Percentiles rank a stretch among this genome's conserved stretches.
Conservation (phyloP, 1,284 basidiomycete genomes). For the Tremellales sp. region DNA sequence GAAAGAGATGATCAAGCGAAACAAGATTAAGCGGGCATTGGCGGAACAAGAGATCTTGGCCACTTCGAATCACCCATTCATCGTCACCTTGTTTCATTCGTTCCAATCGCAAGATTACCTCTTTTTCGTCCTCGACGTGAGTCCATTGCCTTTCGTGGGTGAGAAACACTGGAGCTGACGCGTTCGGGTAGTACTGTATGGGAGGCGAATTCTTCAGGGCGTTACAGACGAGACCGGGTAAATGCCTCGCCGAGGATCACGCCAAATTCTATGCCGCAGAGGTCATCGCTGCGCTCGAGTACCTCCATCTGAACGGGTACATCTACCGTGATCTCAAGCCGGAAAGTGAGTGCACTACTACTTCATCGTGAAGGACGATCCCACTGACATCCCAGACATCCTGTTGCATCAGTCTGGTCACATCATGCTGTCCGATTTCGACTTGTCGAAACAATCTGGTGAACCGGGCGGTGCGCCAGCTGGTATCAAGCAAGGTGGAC, state of each 20-base stretch:
- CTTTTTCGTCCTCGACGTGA: conserved; percentile 87
- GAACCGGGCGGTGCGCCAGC: conserved; percentile 83
- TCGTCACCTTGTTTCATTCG: conserved; percentile 93
- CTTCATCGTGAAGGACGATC: not conserved
- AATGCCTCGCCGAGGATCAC: conserved; percentile 91
- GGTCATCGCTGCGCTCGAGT: conserved; percentile 95
- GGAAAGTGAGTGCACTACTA: conserved; percentile 72
- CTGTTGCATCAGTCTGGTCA: conserved; percentile 97
- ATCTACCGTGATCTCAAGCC: conserved; percentile 99
- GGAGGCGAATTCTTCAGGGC: conserved; percentile 99
- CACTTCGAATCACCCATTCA: conserved; percentile 94
- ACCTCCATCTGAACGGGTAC: conserved; percentile 97
- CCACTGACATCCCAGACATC: conserved; percentile 65
- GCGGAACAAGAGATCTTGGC: conserved; percentile 96
- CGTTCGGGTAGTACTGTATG: conserved; percentile 87
- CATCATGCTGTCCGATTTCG: conserved; percentile 99
- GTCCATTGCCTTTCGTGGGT: not conserved
- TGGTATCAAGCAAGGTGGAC: conserved; percentile 78
- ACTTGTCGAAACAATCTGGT: conserved; percentile 91
- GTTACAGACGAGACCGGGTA: conserved; percentile 87
- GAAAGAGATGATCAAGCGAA: conserved; percentile 96
- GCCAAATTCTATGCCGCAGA: conserved; percentile 98
- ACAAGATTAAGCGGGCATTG: conserved; percentile 94
- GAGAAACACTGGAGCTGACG: not conserved
- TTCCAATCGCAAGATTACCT: conserved; percentile 97